Base-by-base conservation (phyloP, 1,139 yeast genomes). In the Pichiaceae sp. region DNA sequence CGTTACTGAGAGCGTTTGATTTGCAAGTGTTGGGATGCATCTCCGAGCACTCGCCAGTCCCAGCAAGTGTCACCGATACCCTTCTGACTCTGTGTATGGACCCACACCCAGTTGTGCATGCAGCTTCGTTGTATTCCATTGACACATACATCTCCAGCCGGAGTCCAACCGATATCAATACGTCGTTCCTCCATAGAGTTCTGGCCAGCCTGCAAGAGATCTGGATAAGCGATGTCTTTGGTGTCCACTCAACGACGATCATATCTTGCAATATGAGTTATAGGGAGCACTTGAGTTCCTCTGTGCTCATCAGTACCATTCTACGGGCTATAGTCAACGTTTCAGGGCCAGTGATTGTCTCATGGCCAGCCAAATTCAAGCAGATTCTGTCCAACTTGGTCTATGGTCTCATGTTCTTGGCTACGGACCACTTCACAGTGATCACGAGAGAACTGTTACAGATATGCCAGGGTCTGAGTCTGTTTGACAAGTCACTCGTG, bases 21-120 rank as follows among this genome's bases (percentile, higher is more conserved):
- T 66, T 83, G 2, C 57, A 81, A 30, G 61, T 81, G 0, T 60
- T 87, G 39, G 75, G 89, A 0, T 64, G 72, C 28, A 72, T 85
- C 27, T 74, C 75, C 45, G 67, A 70, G 40, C 64, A 66, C 37
- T 63, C 75, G 0, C 66, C 70, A 16, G 59, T 64, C 47, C 38
- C 50, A 0, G 53, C 63, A 12, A 57, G 60, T 2, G 70, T 81
- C 11, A 65, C 70, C 41, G 77, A 77, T 29, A 75, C 85, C 4
- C 54, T 79, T 8, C 57, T 68, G 15, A 80, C 84, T 17, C 63
- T 89, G 32, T 60, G 82, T 3, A 63, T 63, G 28, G 97, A 89
- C 57, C 93, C 95, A 0, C 91, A 89, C 52, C 95, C 96, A 0
- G 63, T 75, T 3, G 87, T 91, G 12, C 87, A 84, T 52, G 70